Base-by-base conservation (phyloP, 2,329 filamentous ascomycete species). In the Chrysoporthe puriensis region DNA sequence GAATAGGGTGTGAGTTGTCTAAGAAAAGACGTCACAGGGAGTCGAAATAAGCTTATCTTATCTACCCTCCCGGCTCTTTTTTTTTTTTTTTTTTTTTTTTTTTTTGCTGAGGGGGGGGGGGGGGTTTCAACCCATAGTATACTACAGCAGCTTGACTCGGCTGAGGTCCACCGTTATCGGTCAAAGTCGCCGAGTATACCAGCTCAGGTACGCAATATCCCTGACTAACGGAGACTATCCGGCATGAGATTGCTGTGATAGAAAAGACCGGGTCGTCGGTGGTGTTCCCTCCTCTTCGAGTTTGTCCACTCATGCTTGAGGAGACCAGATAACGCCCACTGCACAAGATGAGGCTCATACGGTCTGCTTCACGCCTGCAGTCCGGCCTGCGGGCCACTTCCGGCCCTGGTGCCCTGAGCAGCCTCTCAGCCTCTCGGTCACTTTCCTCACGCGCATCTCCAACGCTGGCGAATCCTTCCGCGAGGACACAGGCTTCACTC, bases 321-420 rank as follows among this genome's bases (percentile, higher is more conserved):
- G 43, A 36, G 32, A 21, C 36, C 8, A 36, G 5, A 40, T 40
- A 40, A 5, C 40, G 18, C 18, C n/a, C 18, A 21, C 7, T 34
- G 7, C 43, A 32, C 61, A 64, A 14, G 14, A 69, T 69, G 67
- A 69, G 63, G 57, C 58, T 65, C 50, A 62, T 58, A 58, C 42
- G 57, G 42, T 50, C 61, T 57, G 43, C 59, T n/a, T 16, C 62
- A n/a, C 40, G 54, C 46, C 67, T 62, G 34, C 64, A 67, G 32
- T 57, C 54, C 44, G 43, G 67, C 56, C 61, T 62, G n/a, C 34
- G 64, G 56, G 46, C 34, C 21, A 36, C 34, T 9, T 42, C 46
- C 34, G 48, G 46, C 50, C 36, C 61, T 34, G 36, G 40, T 42
- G n/a, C 56, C 59, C 34, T 46, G 59, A 59, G 56, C 57, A 18